These are phyloP conservation scores for Prinsepia uniflora DNA, from an alignment of 306 rosid genomes.

Conservation along the genomic window DNA sequence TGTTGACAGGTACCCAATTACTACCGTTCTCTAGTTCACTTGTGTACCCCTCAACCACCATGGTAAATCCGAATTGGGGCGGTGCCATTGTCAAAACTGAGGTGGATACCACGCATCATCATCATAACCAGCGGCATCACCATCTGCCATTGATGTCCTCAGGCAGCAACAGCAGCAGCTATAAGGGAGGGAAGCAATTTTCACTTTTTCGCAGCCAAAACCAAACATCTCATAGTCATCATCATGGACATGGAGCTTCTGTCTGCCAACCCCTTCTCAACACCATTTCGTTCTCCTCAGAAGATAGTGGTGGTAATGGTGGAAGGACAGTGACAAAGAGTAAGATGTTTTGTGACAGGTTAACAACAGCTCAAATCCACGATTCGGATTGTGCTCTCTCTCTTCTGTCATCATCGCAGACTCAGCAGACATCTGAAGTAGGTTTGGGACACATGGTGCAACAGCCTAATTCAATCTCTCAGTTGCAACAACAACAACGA, in stretches of 20 bases:
- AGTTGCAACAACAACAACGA: conserved; percentile 31
- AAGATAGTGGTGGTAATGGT: conserved; percentile 28
- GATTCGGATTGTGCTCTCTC: conserved; percentile 96
- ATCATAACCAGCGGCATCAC: conserved; percentile 23
- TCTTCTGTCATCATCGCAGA: conserved; percentile 98
- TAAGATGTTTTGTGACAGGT: conserved; percentile 44
- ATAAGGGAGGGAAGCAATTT: conserved; percentile 45
- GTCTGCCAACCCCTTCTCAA: conserved; percentile 43
- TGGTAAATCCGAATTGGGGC: conserved; percentile 54
- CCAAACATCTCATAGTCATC: conserved; percentile 23
- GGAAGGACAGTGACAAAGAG: conserved; percentile 17
- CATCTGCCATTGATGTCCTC: conserved; percentile 45
- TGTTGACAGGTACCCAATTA: conserved; percentile 61
- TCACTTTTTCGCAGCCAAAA: conserved; percentile 39
- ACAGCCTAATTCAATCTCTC: conserved; percentile 41
- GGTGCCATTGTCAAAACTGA: conserved; percentile 37
- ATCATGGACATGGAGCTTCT: conserved; percentile 24
- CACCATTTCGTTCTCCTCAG: conserved; percentile 38
- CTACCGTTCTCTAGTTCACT: conserved; percentile 59
- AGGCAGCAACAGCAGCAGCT: conserved; percentile 26
- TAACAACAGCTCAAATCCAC: conserved; percentile 30
- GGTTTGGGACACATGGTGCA: conserved; percentile 53
- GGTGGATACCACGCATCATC: conserved; percentile 44
- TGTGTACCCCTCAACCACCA: conserved; percentile 46
- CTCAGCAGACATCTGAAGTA: conserved; percentile 46